Evolutionary conservation across 2,329 filamentous ascomycete species (phyloP).

Genomic region (Cercospora brassicicola): DNA sequence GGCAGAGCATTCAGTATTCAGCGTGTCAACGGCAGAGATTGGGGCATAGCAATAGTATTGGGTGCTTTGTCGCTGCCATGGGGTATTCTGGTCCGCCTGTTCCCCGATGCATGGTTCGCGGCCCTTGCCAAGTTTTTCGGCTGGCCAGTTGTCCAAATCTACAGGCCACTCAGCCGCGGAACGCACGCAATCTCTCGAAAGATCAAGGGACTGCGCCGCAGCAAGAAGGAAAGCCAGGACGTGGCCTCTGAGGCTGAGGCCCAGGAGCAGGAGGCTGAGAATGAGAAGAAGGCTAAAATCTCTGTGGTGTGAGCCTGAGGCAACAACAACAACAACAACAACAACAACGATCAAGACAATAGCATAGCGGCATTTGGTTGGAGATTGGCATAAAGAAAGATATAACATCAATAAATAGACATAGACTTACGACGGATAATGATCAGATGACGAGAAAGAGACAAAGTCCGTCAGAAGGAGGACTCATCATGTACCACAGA

Average conservation of each 20-base stretch:
- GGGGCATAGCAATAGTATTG: constrained; percentile 82
- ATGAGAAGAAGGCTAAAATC: constrained; percentile 19
- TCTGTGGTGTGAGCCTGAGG: constrained; percentile 9
- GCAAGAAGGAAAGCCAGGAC: constrained; percentile 22
- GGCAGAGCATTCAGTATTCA: constrained; percentile 70
- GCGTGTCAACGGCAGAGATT: constrained; percentile 68
- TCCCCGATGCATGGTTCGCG: constrained; percentile 69
- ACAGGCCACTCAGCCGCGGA: constrained; percentile 25
- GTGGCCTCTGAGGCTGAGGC: constrained; percentile 21
- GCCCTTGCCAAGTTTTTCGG: constrained; percentile 45
- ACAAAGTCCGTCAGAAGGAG: too few relatives aligned
- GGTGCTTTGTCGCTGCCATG: constrained; percentile 80
- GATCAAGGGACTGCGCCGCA: constrained; percentile 20
- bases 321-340: not conserved
- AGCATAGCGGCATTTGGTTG: constrained; percentile 6
- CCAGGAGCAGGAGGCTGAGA: constrained; percentile 19
- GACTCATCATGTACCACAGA: not conserved
- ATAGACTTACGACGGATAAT: constrained; percentile 8
- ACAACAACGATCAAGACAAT: not conserved
- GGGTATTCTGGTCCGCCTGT: constrained; percentile 74
- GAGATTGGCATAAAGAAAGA: constrained; percentile 11
- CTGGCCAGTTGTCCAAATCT: constrained; percentile 32
- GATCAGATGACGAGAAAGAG: not conserved
- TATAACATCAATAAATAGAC: not conserved
- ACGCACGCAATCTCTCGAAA: constrained; percentile 23